These are phyloP conservation scores for Fusarium protoensiforme DNA, from an alignment of 2,329 filamentous ascomycete genomes.

Conservation along the genomic window DNA sequence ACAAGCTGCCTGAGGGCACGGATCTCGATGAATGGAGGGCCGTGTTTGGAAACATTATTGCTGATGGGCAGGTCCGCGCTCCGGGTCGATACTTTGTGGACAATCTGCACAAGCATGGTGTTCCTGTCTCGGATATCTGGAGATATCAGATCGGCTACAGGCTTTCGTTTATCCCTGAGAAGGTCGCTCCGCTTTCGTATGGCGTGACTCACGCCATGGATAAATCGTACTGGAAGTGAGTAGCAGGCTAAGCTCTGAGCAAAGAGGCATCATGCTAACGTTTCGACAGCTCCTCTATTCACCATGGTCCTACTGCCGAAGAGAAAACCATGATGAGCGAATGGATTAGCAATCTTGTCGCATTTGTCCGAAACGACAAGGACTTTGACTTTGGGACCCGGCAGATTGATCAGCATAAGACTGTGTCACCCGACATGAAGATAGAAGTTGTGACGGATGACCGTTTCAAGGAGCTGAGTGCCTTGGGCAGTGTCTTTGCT, in stretches of 20 bases:
- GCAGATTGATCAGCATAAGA: background rate
- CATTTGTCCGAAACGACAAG: conserved; percentile 49
- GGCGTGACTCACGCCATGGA: conserved; percentile 55
- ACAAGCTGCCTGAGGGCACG: conserved; percentile 46
- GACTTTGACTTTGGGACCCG: conserved; percentile 48
- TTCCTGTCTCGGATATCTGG: conserved; percentile 50
- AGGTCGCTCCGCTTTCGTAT: conserved; percentile 48
- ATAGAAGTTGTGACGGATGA: background rate
- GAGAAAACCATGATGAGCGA: conserved; percentile 51
- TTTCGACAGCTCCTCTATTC: conserved; percentile 48
- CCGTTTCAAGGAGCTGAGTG: background rate
- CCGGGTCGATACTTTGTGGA: conserved; percentile 49
- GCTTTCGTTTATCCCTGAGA: conserved; percentile 54
- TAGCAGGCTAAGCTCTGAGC: conserved; percentile 12
- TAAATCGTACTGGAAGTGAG: conserved; percentile 55
- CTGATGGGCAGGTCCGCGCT: conserved; percentile 54
- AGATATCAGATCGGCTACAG: conserved; percentile 55
- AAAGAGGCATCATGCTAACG: background rate
- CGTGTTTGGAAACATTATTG: conserved; percentile 51
- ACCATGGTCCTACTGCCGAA: conserved; percentile 49
- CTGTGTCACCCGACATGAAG: background rate
- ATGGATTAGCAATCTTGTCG: conserved; percentile 51
- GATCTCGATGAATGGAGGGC: conserved; percentile 50
- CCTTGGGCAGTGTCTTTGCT: background rate
- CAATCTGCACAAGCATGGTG: conserved; percentile 46